Evolutionary conservation across 495 filamentous ascomycete genomes (phyloP), one percentile per base, ranked within the genome.

Genomic region (Penicillium cinerascens): DNA sequence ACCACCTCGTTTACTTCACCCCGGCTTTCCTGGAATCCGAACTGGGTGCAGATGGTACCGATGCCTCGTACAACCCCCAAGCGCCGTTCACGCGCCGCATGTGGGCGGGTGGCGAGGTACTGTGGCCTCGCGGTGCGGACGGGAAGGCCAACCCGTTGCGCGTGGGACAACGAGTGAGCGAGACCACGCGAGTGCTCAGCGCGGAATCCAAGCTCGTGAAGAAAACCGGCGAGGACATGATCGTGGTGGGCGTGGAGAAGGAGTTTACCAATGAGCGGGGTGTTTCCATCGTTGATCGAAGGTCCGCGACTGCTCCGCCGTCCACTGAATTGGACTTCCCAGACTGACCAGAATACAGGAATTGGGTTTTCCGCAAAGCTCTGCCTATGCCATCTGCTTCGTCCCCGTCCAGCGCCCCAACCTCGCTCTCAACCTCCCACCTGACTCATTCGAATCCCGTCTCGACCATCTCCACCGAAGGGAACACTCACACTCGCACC

Each of bases 1-100:
- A 90, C 64, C 87, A 92, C 56, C 72, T 89, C 9, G 77, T 83
- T 21, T 87, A 91, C 68, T 91, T 88, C 69, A 84, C 87, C 1
- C 78, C 84, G 0, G 74, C 78, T 35, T 74, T 80, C 42, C 66
- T 77, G 2, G 72, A 79, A 50, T 67, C 60, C 15, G 60, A 78
- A 2, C 78, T 92, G 4, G 77, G 84, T 1, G 60, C 67, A 3
- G 89, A 95, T 67, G 89, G 89, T 29, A 88, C 87, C 1, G 89
- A 92, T 66, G 66, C 71, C 2, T 78, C 79, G 2, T 88, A 91
- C 52, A 84, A 78, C 39, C 88, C 89, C 0, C 79, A 81, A 3
- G 26, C 51, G 0, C 82, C 85, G 0, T 92, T 83, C 52, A 79
- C 74, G 21, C 76, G 86, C 20, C 81, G 88, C 21, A 85, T 95